Evolutionary conservation across 73 alveolate genomes (phyloP), one percentile per base, ranked within the genome.

Genomic region (Paramecium octaurelia): DNA sequence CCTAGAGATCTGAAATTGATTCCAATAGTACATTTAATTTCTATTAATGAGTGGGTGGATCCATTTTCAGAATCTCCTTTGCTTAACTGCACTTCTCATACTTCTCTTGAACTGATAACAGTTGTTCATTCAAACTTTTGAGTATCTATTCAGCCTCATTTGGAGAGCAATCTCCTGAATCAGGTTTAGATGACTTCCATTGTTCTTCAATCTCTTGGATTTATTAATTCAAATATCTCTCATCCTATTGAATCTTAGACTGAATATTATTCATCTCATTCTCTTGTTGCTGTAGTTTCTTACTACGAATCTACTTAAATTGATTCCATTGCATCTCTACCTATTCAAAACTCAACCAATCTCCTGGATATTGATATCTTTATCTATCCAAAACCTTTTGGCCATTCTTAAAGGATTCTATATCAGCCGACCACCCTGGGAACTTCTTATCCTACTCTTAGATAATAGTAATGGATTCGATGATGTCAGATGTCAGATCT

Each of bases 171-270:
- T 98, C 98, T 4, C 99, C 99, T 54, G 96, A 92, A 44, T 92
- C 93, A 24, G 99, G 99, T 85, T 97, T 97, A 48, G 93, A 92
- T 31, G 91, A 85, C 14, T 93, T 85, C 99, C 99, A 99, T 60
- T 94, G 98, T 18, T 98, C 98, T 84, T 99, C 99, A 29, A 98
- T 95, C 31, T 98, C 99, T 75, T 95, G 97, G n/a, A 99, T 97
- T 94, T 95, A 98, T 58, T 98, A 98, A 38, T 94, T 94, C 21
- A 98, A 92, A 58, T 88, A 92, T 85, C 91, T 92, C 94, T 99
- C 99, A 50, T 98, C 99, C 75, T 92, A 93, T 34, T 93, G 58
- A 12, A 98, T 96, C 88, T 93, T 95, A 7, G 92, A 95, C 93
- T 94, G 92, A 9, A 98, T 92, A 2, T 98, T 80, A 48, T 98